Conservation (phyloP, 768 basidiomycete genomes). For the Hysterangium stoloniferum region DNA sequence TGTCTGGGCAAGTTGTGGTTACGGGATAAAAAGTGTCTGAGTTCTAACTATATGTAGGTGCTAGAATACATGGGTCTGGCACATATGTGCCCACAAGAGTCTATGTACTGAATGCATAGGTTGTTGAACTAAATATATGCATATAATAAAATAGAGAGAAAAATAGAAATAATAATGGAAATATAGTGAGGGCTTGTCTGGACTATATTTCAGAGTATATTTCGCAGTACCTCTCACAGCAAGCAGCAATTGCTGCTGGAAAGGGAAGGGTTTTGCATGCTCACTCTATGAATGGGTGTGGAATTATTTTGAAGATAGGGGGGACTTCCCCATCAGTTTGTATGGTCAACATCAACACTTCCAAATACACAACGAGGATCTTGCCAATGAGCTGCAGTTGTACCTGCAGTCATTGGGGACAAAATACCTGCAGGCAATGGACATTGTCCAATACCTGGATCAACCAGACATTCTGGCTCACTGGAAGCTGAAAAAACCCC, state of each 20-base stretch:
- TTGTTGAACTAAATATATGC: too few species aligned
- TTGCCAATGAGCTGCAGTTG: not conserved
- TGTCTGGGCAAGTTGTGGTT: too few species aligned
- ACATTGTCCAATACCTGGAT: conserved; percentile 1
- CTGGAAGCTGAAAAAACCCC: conserved; percentile 16
- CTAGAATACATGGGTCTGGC: too few species aligned
- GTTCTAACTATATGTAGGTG: too few species aligned
- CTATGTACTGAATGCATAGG: too few species aligned
- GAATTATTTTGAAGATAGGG: not conserved
- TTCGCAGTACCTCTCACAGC: too few species aligned
- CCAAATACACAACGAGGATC: conserved; percentile 6
- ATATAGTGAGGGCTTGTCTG: too few species aligned
- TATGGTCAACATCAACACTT: conserved; percentile 1
- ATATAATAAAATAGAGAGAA: too few species aligned
- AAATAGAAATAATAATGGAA: too few species aligned
- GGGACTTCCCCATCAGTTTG: not conserved
- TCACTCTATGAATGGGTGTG: conserved; percentile 25
- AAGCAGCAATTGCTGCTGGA: conserved; percentile 23
- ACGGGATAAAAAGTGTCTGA: too few species aligned
- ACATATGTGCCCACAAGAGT: too few species aligned
- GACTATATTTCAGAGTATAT: too few species aligned
- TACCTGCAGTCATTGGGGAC: conserved; percentile 12
- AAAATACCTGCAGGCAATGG: not conserved
- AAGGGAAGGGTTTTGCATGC: conserved; percentile 23
- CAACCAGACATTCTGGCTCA: not conserved